A percentile compares a stretch with the other conserved stretches of the same genome.
Evolutionary conservation across 1,284 basidiomycete genomes (phyloP).

Genomic region (Pisolithus thermaeus): DNA sequence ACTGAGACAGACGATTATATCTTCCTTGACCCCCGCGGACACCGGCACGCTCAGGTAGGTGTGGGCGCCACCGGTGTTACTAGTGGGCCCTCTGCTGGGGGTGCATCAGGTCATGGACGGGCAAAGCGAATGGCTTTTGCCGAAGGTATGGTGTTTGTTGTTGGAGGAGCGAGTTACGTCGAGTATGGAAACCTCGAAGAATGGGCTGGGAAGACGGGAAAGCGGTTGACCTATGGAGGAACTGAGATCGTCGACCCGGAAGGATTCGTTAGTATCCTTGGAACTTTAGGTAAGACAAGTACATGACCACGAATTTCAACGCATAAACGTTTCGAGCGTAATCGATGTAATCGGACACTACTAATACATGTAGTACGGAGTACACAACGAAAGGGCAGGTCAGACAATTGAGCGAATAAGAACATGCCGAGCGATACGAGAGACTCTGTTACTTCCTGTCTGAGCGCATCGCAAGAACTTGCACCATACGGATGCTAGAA

Average conservation of each 20-base stretch:
- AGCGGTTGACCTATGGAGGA: slow-evolving; percentile 89
- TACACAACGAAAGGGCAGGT: background rate
- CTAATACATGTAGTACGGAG: background rate
- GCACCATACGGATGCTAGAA: slow-evolving; percentile 70
- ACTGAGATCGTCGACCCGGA: slow-evolving; percentile 93
- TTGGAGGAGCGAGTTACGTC: slow-evolving; percentile 95
- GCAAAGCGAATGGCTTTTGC: slow-evolving; percentile 75
- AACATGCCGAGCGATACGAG: slow-evolving; percentile 1
- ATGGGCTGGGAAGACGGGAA: slow-evolving; percentile 77
- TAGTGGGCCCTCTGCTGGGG: slow-evolving; percentile 35
- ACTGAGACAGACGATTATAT: slow-evolving; percentile 97
- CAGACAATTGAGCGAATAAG: background rate
- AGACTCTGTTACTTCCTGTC: slow-evolving; percentile 36
- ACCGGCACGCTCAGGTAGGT: slow-evolving; percentile 47
- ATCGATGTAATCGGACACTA: background rate
- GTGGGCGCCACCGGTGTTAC: slow-evolving; percentile 45
- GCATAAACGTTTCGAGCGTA: background rate
- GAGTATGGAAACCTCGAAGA: slow-evolving; percentile 96
- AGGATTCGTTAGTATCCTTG: slow-evolving; percentile 73
- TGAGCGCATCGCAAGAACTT: slow-evolving; percentile 68
- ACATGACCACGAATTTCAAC: slow-evolving; percentile 9
- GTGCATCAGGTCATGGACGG: slow-evolving; percentile 40
- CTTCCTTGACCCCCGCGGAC: slow-evolving; percentile 86
- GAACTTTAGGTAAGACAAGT: slow-evolving; percentile 48
- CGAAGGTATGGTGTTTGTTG: slow-evolving; percentile 91